Base-by-base conservation (phyloP, 2,329 filamentous ascomycete species). In the Aspergillus sp. region DNA sequence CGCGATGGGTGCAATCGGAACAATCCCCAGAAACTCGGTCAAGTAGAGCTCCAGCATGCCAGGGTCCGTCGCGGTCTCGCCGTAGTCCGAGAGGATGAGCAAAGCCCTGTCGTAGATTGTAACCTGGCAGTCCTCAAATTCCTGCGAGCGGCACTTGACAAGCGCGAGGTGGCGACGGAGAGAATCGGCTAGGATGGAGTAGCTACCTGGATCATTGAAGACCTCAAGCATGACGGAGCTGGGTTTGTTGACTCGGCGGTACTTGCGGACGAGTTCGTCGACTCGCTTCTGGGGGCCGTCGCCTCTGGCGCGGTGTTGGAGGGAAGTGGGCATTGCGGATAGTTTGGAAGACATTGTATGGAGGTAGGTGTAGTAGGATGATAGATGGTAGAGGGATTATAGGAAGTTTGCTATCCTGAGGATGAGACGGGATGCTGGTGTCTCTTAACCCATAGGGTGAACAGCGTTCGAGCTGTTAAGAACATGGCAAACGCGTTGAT, bases 81-180 rank as follows among this genome's bases (percentile, higher is more conserved):
- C 74, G 33, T 73, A 65, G 2, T 65, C 59, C 12, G 70, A 74
- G 33, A 78, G 63, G 8, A 64, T 56, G 43, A 78, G 52, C 17
- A 79, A 59, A n/a, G 71, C 69, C 55, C 68, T 72, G 62, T 79
- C 77, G 33, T 72, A 78, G 59, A 77, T 61, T 1, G 73, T 78
- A 56, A 77, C 60, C 52, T 77, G 68, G 6, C 66, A 68, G 43
- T 75, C 70, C 33, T 73, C 65, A 19, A 73, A 63, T 4, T 64
- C 62, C 53, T 70, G 67, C 2, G 73, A 72, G 47, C 76, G 76
- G 24, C 66, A 66, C 44, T 67, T 69, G 58, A 77, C 65, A 24
- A 76, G 61, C 9, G 64, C 61, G 15, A 75, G 55, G 56, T 77
- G 73, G 44, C 71, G 72, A 21, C 64, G 65, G 43, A 79, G 54